Percentiles rank a stretch among this genome's conserved stretches.
These are phyloP conservation scores for Clathrospora elynae DNA, from an alignment of 2,329 filamentous ascomycete species.

Conservation along the genomic window DNA sequence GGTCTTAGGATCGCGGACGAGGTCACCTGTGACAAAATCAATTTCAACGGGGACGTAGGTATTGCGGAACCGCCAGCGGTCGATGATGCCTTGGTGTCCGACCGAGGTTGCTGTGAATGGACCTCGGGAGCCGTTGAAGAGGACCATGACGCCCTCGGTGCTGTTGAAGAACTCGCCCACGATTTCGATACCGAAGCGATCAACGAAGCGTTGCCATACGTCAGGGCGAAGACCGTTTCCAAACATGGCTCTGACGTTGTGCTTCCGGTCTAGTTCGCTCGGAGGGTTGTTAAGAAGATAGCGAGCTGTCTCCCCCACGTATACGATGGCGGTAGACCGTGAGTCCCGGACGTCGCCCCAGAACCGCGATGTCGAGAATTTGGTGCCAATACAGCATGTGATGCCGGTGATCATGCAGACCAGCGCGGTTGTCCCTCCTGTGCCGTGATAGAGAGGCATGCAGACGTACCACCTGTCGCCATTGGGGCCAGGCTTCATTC, in stretches of 20 bases:
- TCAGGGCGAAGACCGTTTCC: slow-evolving; percentile 72
- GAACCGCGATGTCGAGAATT: slow-evolving; percentile 72
- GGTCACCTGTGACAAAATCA: slow-evolving; percentile 70
- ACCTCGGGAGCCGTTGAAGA: slow-evolving; percentile 64
- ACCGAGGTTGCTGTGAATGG: slow-evolving; percentile 68
- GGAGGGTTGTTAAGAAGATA: slow-evolving; percentile 73
- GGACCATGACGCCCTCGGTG: slow-evolving; percentile 70
- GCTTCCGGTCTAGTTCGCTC: slow-evolving; percentile 63
- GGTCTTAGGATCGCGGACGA: slow-evolving; percentile 68
- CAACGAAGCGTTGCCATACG: slow-evolving; percentile 68
- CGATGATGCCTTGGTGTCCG: slow-evolving; percentile 71
- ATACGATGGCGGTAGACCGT: slow-evolving; percentile 71
- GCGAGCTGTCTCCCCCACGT: slow-evolving; percentile 77
- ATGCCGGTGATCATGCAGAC: slow-evolving; percentile 60
- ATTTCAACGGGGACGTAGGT: slow-evolving; percentile 69
- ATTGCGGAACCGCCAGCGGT: slow-evolving; percentile 59
- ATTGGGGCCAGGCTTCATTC: slow-evolving; percentile 47
- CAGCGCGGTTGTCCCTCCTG: slow-evolving; percentile 66
- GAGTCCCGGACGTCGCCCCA: slow-evolving; percentile 74
- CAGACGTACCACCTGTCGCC: slow-evolving; percentile 73
- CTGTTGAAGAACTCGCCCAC: slow-evolving; percentile 79
- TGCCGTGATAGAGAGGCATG: slow-evolving; percentile 80
- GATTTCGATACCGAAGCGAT: slow-evolving; percentile 65
- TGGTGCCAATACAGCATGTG: slow-evolving; percentile 66
- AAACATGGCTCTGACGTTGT: slow-evolving; percentile 64